phyloP scores from a whole-genome alignment of 2,329 filamentous ascomycete genomes.

The Trichoderma semiorbis region DNA sequence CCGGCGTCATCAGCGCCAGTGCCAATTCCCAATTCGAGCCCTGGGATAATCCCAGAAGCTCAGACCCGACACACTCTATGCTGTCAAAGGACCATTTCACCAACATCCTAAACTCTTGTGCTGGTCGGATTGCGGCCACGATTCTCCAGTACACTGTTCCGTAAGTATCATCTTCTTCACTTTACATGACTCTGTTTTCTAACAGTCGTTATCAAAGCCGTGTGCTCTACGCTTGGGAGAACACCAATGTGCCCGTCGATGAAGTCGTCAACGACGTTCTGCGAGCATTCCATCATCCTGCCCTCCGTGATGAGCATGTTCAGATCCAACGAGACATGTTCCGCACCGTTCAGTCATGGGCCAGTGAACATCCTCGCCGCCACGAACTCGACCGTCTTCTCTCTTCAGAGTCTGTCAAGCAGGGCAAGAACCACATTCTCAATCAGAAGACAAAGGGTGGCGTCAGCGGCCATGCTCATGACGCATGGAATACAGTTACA shows the following conservation, averaged over 20 bases:
- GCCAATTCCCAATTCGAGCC: conserved; percentile 74
- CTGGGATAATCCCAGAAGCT: conserved; percentile 72
- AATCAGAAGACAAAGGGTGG: conserved; percentile 30
- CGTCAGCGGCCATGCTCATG: conserved; percentile 39
- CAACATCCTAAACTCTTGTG: conserved; percentile 72
- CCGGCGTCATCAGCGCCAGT: conserved; percentile 63
- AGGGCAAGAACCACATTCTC: conserved; percentile 73
- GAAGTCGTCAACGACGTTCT: conserved; percentile 80
- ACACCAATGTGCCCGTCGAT: conserved; percentile 75
- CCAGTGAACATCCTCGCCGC: conserved; percentile 63
- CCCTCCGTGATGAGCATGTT: conserved; percentile 67
- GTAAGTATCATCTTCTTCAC: conserved; percentile 38
- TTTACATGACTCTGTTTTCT: not conserved
- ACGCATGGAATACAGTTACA: conserved; percentile 41
- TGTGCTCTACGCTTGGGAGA: conserved; percentile 89
- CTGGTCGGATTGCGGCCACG: conserved; percentile 68
- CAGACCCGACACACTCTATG: conserved; percentile 78
- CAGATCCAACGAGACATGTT: conserved; percentile 91
- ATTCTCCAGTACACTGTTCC: conserved; percentile 86
- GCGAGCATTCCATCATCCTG: conserved; percentile 86
- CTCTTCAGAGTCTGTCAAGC: conserved; percentile 76
- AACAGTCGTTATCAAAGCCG: conserved; percentile 45
- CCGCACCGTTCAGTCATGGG: conserved; percentile 78
- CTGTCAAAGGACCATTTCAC: conserved; percentile 83
- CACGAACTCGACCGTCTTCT: conserved; percentile 71